Conservation (phyloP, 179 eudicot species). For the Nepenthes alata region DNA sequence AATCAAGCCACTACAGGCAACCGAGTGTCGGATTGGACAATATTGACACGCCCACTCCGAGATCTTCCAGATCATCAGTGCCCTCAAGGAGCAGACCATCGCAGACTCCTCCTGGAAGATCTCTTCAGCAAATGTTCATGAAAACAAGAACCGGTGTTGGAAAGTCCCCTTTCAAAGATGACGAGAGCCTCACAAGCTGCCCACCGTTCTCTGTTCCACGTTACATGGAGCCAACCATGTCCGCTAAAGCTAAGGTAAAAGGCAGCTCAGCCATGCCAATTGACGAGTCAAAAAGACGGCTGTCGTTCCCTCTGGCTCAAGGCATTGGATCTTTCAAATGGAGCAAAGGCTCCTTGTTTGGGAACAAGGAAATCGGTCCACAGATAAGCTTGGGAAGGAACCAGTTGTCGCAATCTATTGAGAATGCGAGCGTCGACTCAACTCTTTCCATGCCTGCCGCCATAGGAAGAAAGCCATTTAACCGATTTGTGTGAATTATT, state of each 20-base stretch:
- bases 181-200: conserved; percentile 86
- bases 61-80: conserved; percentile 51
- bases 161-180: conserved; percentile 57
- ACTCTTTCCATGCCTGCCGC: conserved; percentile 71
- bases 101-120: conserved; percentile 42
- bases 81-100: conserved; percentile 32
- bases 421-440: conserved; percentile 73
- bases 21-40: conserved; percentile 24
- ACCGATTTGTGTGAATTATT: conserved; percentile 71
- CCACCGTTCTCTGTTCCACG: conserved; percentile 81
- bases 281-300: conserved; percentile 52
- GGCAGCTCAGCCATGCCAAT: conserved; percentile 31
- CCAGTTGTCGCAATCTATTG: conserved; percentile 40
- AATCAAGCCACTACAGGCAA: conserved; percentile 26
- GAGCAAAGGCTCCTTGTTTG: conserved; percentile 41
- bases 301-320: conserved; percentile 64
- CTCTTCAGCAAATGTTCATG: conserved; percentile 19
- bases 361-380: conserved; percentile 35
- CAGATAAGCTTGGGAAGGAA: conserved; percentile 41
- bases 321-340: conserved; percentile 70
- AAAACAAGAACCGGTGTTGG: conserved; percentile 33
- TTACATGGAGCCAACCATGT: conserved; percentile 73
- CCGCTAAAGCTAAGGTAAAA: conserved; percentile 69
- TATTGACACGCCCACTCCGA: conserved; percentile 47
- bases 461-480: conserved; percentile 81